phyloP scores from a whole-genome alignment of 1,284 basidiomycete species.

The Ceraceosorus guamensis region DNA sequence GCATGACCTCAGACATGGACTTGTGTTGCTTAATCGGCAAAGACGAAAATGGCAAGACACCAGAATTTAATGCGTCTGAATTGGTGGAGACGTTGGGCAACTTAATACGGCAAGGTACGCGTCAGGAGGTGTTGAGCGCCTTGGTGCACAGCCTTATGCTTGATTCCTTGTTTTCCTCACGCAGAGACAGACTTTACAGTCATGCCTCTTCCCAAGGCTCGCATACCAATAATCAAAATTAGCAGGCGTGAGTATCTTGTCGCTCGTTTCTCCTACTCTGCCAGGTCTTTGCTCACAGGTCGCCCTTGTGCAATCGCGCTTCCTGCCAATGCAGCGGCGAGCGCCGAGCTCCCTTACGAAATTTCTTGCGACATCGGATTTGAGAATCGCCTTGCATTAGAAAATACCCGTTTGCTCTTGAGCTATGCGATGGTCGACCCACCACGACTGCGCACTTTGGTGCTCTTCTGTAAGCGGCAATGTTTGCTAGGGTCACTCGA shows the following conservation, averaged over 20 bases:
- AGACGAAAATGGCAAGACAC: conserved; percentile 7
- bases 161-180: conserved; percentile 72
- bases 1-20: conserved; percentile 75
- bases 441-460: conserved; percentile 81
- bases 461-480: conserved; percentile 62
- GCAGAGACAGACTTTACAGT: conserved; percentile 90
- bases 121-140: no score
- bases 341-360: conserved; percentile 62
- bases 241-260: conserved; percentile 56
- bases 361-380: conserved; percentile 97
- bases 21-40: conserved; percentile 75
- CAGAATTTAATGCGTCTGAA: conserved; percentile 59
- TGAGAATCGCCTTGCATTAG: conserved; percentile 89
- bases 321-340: conserved; percentile 56
- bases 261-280: no score
- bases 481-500: no score
- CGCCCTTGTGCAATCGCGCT: neutral
- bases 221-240: conserved; percentile 97
- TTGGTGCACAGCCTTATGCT: neutral
- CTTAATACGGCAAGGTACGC: conserved; percentile 65
- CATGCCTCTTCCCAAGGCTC: conserved; percentile 89
- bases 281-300: neutral
- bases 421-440: conserved; percentile 98
- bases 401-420: conserved; percentile 90
- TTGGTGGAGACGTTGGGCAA: conserved; percentile 89